A percentile compares a stretch with the other conserved stretches of the same genome.
phyloP scores from a whole-genome alignment of 495 filamentous ascomycete genomes.

The Chaetomidium leptoderma region DNA sequence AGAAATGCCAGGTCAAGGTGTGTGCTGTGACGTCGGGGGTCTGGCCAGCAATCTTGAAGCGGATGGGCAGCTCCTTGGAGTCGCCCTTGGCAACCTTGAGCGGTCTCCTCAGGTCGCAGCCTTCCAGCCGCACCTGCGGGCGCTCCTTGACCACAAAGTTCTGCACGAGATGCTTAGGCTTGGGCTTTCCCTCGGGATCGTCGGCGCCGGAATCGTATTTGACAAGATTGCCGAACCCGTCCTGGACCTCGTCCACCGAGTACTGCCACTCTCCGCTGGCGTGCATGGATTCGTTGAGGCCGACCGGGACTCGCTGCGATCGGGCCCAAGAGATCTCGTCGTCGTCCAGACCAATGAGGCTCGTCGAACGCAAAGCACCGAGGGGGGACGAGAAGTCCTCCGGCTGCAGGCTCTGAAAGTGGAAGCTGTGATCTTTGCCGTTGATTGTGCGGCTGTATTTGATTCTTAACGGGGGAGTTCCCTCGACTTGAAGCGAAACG shows the following conservation, averaged over 20 bases:
- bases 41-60: conserved; percentile 59
- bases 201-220: conserved; percentile 67
- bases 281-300: conserved; percentile 82
- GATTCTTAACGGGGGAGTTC: conserved; percentile 86
- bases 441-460: conserved; percentile 86
- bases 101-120: conserved; percentile 74
- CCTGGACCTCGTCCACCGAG: conserved; percentile 82
- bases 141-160: conserved; percentile 81
- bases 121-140: conserved; percentile 62
- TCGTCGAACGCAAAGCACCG: conserved; percentile 48
- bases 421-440: conserved; percentile 64
- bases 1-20: conserved; percentile 63
- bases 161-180: conserved; percentile 62
- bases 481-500: conserved; percentile 72
- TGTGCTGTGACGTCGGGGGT: conserved; percentile 53
- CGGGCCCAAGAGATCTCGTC: conserved; percentile 77
- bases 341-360: conserved; percentile 51
- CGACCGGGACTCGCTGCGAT: conserved; percentile 65
- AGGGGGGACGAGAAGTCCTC: conserved; percentile 79
- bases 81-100: conserved; percentile 75
- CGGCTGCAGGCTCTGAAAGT: conserved; percentile 86
- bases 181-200: conserved; percentile 58
- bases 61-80: conserved; percentile 62
- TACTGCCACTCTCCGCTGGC: conserved; percentile 79
- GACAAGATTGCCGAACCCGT: conserved; percentile 81